These are phyloP conservation scores for Porogramme epimiltina DNA, from an alignment of 1,284 basidiomycete genomes.

Conservation along the genomic window DNA sequence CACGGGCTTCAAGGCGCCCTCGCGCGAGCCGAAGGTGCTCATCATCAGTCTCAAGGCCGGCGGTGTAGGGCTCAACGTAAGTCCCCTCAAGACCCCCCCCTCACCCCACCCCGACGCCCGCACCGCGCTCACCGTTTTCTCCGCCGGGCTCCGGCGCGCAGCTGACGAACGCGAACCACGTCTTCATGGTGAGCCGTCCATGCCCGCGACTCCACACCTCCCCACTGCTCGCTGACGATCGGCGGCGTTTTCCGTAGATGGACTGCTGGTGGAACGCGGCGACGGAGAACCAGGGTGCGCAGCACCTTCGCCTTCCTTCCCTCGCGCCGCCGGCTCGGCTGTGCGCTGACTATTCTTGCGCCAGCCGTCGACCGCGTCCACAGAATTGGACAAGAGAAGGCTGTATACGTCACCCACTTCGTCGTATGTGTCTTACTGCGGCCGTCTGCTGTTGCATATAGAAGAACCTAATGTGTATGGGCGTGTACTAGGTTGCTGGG, in stretches of 20 bases:
- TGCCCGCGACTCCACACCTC: background rate
- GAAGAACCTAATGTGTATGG: too few relatives aligned
- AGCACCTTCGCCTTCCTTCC: slow-evolving; percentile 17
- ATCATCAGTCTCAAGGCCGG: slow-evolving; percentile 93
- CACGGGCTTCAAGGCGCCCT: slow-evolving; percentile 69
- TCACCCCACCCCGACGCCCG: background rate
- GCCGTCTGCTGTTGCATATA: too few relatives aligned
- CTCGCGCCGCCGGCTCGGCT: slow-evolving; percentile 19
- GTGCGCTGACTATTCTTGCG: background rate
- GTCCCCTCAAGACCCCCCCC: slow-evolving; percentile 1
- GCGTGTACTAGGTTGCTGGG: slow-evolving; percentile 63
- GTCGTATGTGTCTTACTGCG: slow-evolving; percentile 60
- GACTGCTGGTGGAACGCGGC: slow-evolving; percentile 97
- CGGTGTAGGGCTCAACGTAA: slow-evolving; percentile 87
- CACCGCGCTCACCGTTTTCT: background rate
- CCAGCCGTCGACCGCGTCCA: slow-evolving; percentile 81
- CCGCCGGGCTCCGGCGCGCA: slow-evolving; percentile 25
- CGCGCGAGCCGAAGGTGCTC: slow-evolving; percentile 74
- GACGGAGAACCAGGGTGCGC: slow-evolving; percentile 83
- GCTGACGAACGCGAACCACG: slow-evolving; percentile 79
- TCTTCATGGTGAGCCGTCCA: slow-evolving; percentile 75
- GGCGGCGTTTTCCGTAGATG: slow-evolving; percentile 62
- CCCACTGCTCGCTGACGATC: slow-evolving; percentile 6
- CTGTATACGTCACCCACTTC: slow-evolving; percentile 90
- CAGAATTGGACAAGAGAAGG: slow-evolving; percentile 80